Percentiles rank a stretch among this genome's conserved stretches.
phyloP scores from a whole-genome alignment of 2,329 filamentous ascomycete genomes.

The Fusarium decemcellulare region DNA sequence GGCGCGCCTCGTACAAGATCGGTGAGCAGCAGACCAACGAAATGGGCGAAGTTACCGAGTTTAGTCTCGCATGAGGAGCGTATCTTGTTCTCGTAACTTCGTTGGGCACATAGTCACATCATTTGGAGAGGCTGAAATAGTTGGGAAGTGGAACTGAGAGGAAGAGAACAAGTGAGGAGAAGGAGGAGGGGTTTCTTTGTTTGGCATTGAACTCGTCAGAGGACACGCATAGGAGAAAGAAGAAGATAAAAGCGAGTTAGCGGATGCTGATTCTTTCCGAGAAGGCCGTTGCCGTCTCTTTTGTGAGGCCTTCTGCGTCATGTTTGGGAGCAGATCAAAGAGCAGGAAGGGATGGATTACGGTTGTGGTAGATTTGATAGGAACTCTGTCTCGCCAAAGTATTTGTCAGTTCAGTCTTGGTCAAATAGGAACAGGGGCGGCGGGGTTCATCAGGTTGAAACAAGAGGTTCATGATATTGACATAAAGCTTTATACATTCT shows the following conservation, averaged over 20 bases:
- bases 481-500: too few species aligned
- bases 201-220: conserved; percentile 4
- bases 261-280: conserved; percentile 32
- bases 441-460: not conserved
- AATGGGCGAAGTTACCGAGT: conserved; percentile 86
- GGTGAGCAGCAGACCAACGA: conserved; percentile 78
- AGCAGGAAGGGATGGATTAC: not conserved
- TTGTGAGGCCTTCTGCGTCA: conserved; percentile 6
- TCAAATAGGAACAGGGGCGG: not conserved
- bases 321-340: not conserved
- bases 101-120: not conserved
- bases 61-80: conserved; percentile 75
- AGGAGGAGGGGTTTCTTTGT: not conserved
- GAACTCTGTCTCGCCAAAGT: not conserved
- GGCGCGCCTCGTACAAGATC: conserved; percentile 86
- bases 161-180: not conserved
- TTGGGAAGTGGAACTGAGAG: not conserved
- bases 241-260: conserved; percentile 39
- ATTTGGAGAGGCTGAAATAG: conserved; percentile 9
- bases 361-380: not conserved
- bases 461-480: not conserved
- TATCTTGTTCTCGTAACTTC: not conserved
- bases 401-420: not conserved
- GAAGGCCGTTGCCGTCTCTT: conserved; percentile 17
- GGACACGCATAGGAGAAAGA: conserved; percentile 24